Base-by-base conservation (phyloP, 78 protist species). In the Emiliania huxleyi region DNA sequence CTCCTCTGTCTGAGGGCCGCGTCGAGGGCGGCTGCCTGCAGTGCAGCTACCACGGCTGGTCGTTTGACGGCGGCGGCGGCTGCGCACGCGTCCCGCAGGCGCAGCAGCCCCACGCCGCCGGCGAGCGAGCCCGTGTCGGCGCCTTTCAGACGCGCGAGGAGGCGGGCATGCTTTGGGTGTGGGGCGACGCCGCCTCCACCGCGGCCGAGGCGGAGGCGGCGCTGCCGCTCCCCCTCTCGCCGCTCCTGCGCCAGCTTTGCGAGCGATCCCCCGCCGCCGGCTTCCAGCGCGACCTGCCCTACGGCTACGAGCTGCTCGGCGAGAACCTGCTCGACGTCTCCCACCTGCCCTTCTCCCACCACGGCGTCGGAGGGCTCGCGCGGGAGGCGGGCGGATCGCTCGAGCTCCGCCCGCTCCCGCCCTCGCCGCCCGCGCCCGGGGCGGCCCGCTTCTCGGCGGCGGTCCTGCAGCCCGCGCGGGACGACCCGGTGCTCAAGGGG, bases 301-400 rank as follows among this genome's bases (percentile, higher is more conserved):
- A 87, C 46, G 91, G 91, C 38, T 89, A 56, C 56, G 91, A 89
- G 40, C 45, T 40, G 19, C 29, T 89, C 83, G 45, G 40, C 40
- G 91, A 89, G 49, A 89, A 89, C 91, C 43, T 89, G 91, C 12
- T 26, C 79, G 91, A 89, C 79, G 81, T 56, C 15, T 52, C 91
- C 22, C 91, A 89, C 91, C 56, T 62, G 29, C 4, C 38, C 18
- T 52, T 89, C 25, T 2, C 73, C 23, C 91, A 89, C 49, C 91
- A 89, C 37, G 91, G 91, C 37, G 22, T 89, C n/a, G n/a, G n/a
- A n/a, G n/a, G n/a, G n/a, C n/a, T n/a, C n/a, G n/a, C n/a, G n/a
- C n/a, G n/a, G n/a, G n/a, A n/a, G n/a, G n/a, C n/a, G n/a, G n/a
- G n/a, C n/a, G n/a, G n/a, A n/a, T n/a, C n/a, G n/a, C n/a, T n/a